These are phyloP conservation scores for Ogataea allantospora DNA, from an alignment of 805 yeast genomes.

Conservation along the genomic window DNA sequence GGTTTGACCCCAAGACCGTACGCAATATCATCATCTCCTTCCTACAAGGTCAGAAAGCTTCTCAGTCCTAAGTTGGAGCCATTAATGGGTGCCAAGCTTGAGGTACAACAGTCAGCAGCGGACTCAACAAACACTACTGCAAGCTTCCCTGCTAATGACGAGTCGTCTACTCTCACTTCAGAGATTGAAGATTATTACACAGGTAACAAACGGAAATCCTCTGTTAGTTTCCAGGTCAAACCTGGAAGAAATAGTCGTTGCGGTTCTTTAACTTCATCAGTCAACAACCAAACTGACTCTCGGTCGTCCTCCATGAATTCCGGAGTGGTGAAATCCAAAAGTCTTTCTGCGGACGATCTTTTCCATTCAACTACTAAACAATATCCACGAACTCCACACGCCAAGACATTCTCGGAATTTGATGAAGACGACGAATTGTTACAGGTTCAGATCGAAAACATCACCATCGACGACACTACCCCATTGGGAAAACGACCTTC, in stretches of 20 bases:
- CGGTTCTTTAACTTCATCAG: slow-evolving; percentile 24
- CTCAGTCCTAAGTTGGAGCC: slow-evolving; percentile 2
- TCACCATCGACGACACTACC: slow-evolving; percentile 13
- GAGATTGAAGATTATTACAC: slow-evolving; percentile 25
- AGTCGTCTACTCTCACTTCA: slow-evolving; percentile 23
- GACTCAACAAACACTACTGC: slow-evolving; percentile 10
- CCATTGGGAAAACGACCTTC: slow-evolving; percentile 12
- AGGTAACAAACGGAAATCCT: slow-evolving; percentile 28
- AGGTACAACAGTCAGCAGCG: slow-evolving; percentile 14
- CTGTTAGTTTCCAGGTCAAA: slow-evolving; percentile 27
- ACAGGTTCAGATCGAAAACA: slow-evolving; percentile 5
- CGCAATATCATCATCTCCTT: slow-evolving; percentile 17
- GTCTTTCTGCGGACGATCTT: neutral
- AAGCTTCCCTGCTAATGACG: slow-evolving; percentile 12
- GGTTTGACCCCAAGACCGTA: slow-evolving; percentile 12
- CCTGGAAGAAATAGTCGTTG: slow-evolving; percentile 21
- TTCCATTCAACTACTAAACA: slow-evolving; percentile 1
- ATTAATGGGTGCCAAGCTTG: neutral
- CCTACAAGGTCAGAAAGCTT: slow-evolving; percentile 13
- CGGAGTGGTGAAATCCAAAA: slow-evolving; percentile 4
- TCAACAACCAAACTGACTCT: slow-evolving; percentile 9
- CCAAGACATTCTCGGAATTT: slow-evolving; percentile 10
- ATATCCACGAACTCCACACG: slow-evolving; percentile 23
- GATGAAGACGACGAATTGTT: slow-evolving; percentile 11
- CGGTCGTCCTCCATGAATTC: slow-evolving; percentile 14